Evolutionary conservation across 768 basidiomycete genomes (phyloP), one percentile per base, ranked within the genome.

Genomic region (Suillus discolor): DNA sequence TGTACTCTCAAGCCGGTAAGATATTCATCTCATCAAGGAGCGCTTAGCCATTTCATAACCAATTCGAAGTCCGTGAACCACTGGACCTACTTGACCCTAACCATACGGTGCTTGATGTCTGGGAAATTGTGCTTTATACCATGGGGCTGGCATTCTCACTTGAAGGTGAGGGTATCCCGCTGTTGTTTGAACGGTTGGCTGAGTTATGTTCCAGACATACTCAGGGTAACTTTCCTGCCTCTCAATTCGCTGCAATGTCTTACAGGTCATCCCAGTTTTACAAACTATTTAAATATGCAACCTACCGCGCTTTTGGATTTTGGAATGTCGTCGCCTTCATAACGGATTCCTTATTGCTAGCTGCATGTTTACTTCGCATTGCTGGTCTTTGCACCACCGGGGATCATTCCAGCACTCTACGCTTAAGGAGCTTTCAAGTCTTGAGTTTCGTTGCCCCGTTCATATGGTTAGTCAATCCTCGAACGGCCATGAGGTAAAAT

Each of bases 401-500:
- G 4, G 78, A 83, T 67, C 65, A 76, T 62, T 76, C 79, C 23
- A 71, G 73, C 31, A 68, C 72, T 61, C 70, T 87, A 66, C 83
- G 83, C 62, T 68, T 94, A 18, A 82, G 76, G 65, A 96, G 95
- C 75, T 98, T 97, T 79, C 94, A 96, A 72, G 84, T 94, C 36
- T 79, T 97, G 45, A 93, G 93, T 79, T 94, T 90, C 76, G 94
- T 92, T 7, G 86, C 93, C 2, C 94, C 94, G 0, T 84, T 97
- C 60, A 90, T 96, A 54, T 97, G 94, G 95, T 92, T 69, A 62
- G 89, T 76, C 23, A 65, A 25, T 66, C 34, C 25, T 60, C 15
- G 47, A 59, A 51, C 20, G 31, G 51, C 15, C 23, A 25, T 6
- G 41, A 70, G 20, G 42, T 55, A 41, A n/a, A 60, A 45, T 23